These are phyloP conservation scores for Suillus sp. DNA, from an alignment of 768 basidiomycete species.

Conservation along the genomic window DNA sequence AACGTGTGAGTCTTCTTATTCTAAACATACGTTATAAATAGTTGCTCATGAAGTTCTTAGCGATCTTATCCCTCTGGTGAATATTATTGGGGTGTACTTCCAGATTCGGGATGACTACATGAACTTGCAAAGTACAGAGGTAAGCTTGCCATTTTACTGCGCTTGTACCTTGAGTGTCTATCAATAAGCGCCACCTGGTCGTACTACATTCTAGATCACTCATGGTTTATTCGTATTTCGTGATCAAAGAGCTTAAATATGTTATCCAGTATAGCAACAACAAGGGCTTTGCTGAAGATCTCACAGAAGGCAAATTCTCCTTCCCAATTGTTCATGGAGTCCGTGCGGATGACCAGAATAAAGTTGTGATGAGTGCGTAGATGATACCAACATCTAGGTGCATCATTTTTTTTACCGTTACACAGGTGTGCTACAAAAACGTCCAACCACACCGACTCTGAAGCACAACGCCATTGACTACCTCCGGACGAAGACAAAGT, in stretches of 20 bases:
- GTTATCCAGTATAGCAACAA: conserved; percentile 58
- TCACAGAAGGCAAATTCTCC: conserved; percentile 81
- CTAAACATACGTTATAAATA: not conserved
- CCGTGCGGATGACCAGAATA: conserved; percentile 73
- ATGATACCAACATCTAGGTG: not conserved
- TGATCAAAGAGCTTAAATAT: conserved; percentile 19
- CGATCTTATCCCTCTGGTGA: conserved; percentile 90
- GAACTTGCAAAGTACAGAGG: conserved; percentile 89
- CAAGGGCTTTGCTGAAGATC: conserved; percentile 71
- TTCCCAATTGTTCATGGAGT: conserved; percentile 81
- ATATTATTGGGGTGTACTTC: conserved; percentile 92
- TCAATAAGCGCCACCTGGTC: conserved; percentile 50
- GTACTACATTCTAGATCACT: conserved; percentile 41
- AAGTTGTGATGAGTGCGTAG: conserved; percentile 78
- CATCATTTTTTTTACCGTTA: not conserved
- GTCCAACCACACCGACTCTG: conserved; percentile 80
- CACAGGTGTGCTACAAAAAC: conserved; percentile 88
- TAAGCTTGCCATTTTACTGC: conserved; percentile 31
- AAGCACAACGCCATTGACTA: conserved; percentile 84
- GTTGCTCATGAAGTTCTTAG: conserved; percentile 38
- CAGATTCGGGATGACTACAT: conserved; percentile 98
- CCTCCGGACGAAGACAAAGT: conserved; percentile 70
- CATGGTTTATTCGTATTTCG: conserved; percentile 38
- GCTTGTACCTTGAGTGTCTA: not conserved
- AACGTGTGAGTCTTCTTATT: conserved; percentile 49